These are phyloP conservation scores for Bertia moriformis DNA, from an alignment of 2,329 filamentous ascomycete species.

Conservation along the genomic window DNA sequence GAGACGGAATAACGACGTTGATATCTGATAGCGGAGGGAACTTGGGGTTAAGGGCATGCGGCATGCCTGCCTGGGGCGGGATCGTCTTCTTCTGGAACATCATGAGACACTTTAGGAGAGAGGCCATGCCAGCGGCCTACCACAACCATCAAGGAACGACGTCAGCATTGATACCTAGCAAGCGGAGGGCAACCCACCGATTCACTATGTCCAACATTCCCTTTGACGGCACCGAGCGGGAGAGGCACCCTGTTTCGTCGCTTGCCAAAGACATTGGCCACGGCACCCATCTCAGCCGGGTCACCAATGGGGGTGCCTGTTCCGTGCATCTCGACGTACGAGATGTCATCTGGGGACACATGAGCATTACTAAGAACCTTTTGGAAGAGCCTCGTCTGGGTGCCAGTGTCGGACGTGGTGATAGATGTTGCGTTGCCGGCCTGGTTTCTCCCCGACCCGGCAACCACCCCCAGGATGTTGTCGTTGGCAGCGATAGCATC, in stretches of 20 bases:
- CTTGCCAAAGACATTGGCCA: constrained; percentile 44
- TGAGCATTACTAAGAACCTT: constrained; percentile 39
- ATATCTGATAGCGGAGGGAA: neutral
- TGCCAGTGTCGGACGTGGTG: constrained; percentile 51
- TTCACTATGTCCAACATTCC: too few relatives aligned
- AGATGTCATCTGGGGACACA: constrained; percentile 36
- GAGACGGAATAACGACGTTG: neutral
- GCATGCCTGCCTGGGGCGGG: neutral
- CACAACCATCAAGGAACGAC: too few relatives aligned
- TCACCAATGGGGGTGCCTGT: constrained; percentile 62
- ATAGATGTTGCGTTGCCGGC: constrained; percentile 58
- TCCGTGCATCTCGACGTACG: constrained; percentile 56
- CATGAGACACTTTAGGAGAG: neutral
- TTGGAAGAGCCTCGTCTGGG: constrained; percentile 45
- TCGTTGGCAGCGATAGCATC: constrained; percentile 67
- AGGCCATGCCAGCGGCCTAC: too few relatives aligned
- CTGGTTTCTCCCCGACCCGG: constrained; percentile 64
- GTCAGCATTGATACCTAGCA: too few relatives aligned
- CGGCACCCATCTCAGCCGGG: constrained; percentile 46
- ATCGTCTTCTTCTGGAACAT: neutral
- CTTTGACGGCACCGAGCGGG: too few relatives aligned
- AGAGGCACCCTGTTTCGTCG: too few relatives aligned
- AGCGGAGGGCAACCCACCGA: too few relatives aligned
- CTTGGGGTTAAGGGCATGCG: neutral
- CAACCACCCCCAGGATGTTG: constrained; percentile 61